Base-by-base conservation (phyloP, 352 stramenopile genomes). In the Globisporangium solare region DNA sequence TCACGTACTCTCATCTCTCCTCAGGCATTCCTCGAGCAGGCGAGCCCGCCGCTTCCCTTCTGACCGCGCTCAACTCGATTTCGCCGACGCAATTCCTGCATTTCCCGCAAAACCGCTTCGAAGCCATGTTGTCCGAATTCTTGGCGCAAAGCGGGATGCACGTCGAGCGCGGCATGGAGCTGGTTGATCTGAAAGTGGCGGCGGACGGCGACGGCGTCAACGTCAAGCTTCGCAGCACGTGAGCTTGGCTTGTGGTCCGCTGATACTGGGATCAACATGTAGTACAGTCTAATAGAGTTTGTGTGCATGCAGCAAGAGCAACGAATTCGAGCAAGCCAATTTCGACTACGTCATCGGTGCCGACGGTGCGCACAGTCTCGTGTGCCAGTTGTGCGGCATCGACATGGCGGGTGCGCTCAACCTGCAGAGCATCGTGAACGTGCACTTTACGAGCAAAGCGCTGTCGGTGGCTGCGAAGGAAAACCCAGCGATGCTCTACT, bases 401-500 rank as follows among this genome's bases (percentile, higher is more conserved):
- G 65, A 76, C 12, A 86, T 95, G 70, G 72, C 59, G 32, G 92
- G 89, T 47, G 72, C 83, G 8, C 53, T 61, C 41, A 89, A 89
- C 40, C 56, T 98, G 18, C 93, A 98, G 76, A 89, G 85, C 56
- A 87, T 98, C 48, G 89, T 96, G 15, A 98, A 98, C 66, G 80
- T 98, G 17, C 94, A 98, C 53, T 98, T 98, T 71, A 94, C 79
- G 35, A 96, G 86, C 68, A 72, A 78, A 50, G 60, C 74, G 31
- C 66, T 94, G 10, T 87, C 80, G 0, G 50, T 68, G 13, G 70
- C 74, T 6, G 78, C 74, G 5, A 54, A 71, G 6, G 73, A 90
- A 47, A 82, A 90, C 54, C 79, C 78, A 14, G 92, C 76, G 35
- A 98, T 98, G 95, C 72, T 98, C 35, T 97, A 98, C 70, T 98